These are phyloP conservation scores for Albatrellus ellisii DNA, from an alignment of 768 basidiomycete species.

Conservation along the genomic window DNA sequence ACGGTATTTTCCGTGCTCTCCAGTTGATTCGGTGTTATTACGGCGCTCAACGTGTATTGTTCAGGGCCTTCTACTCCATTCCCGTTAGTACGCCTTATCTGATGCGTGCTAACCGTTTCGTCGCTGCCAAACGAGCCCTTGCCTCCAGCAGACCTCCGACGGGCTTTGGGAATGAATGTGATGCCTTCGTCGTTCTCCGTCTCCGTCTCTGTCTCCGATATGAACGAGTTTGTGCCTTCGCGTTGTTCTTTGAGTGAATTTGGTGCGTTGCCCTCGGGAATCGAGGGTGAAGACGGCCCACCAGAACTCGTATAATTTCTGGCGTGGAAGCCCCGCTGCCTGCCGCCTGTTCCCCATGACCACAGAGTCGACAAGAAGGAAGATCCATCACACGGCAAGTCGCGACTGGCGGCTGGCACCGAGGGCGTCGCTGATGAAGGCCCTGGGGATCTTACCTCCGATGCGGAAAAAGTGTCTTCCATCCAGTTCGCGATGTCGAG, in stretches of 20 bases:
- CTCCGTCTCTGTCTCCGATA: constrained; percentile 41
- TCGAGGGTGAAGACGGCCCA: neutral
- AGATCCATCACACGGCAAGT: constrained; percentile 3
- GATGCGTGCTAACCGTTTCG: constrained; percentile 15
- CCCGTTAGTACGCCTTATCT: constrained; percentile 2
- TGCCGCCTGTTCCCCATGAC: constrained; percentile 5
- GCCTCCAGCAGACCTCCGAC: constrained; percentile 16
- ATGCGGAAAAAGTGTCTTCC: constrained; percentile 50
- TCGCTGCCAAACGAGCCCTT: constrained; percentile 12
- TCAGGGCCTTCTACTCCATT: neutral
- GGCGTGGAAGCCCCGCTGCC: neutral
- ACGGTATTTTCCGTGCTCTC: too few relatives aligned
- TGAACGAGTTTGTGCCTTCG: constrained; percentile 20
- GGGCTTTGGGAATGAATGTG: constrained; percentile 54
- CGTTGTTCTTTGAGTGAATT: neutral
- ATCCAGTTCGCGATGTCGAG: constrained; percentile 89
- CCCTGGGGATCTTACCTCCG: neutral
- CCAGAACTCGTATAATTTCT: neutral
- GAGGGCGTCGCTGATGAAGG: neutral
- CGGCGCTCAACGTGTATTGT: too few relatives aligned
- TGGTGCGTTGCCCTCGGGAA: constrained; percentile 7
- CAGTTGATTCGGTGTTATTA: too few relatives aligned
- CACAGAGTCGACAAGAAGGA: constrained; percentile 9
- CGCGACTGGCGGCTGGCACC: constrained; percentile 3
- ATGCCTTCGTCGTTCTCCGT: constrained; percentile 64